Evolutionary conservation across 228 moss, liverwort and hornwort species (phyloP), one percentile per base, ranked within the genome.

Genomic region (Sphagnum fallax): DNA sequence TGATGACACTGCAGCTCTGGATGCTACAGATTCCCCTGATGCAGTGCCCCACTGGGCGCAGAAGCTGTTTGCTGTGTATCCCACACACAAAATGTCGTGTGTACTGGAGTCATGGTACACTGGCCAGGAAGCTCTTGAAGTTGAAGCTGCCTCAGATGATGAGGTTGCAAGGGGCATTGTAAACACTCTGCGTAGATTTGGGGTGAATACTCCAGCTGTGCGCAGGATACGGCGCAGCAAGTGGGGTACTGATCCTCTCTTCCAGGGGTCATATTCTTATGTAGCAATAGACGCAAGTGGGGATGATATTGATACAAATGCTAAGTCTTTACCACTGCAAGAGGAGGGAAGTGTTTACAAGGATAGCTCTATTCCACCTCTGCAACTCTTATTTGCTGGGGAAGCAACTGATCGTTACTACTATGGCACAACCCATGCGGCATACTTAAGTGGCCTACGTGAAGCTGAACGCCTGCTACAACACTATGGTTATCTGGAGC

Each of bases 371-470:
- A 61, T 60, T 15, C 61, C 49, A 6, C 76, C 70, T 16, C 66
- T 77, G 77, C 77, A 81, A 51, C 14, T 81, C 4, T 59, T 81
- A 9, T 81, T 81, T 48, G 81, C 81, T 5, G 81, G 81, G 5
- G 81, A 81, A 65, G 81, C 81, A 12, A 81, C 81, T 4, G 60
- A 81, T 16, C 77, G 77, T 10, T 49, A 74, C 47, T 77, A 72
- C 57, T 81, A 81, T 52, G 77, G 77, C 11, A 81, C 81, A 47
- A 77, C 77, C 0, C 81, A 81, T 69, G 81, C 74, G 6, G 81
- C 81, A 49, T 77, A 77, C 18, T 70, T 74, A 15, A 81, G 77
- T 69, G 81, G 81, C 55, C 47, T 77, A 48, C 81, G 81, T 62
- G 81, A 81, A 60, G 81, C 81, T 6, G 77, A 77, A 63, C 77